Evolutionary conservation across 2,329 filamentous ascomycete genomes (phyloP).

Genomic region (Penicillium sclerotigenum): DNA sequence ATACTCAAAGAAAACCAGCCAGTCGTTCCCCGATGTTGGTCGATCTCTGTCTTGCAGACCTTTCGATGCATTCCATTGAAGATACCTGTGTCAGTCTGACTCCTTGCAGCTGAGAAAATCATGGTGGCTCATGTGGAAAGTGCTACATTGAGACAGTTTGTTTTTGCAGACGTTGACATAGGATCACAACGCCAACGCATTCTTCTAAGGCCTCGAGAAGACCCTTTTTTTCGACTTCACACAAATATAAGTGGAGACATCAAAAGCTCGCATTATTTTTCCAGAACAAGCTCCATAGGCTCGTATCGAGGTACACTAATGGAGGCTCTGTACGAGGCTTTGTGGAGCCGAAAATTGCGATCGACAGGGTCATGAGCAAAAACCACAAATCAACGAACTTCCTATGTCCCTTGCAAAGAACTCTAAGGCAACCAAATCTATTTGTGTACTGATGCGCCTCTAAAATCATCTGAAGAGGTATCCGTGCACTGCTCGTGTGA

Average conservation of each 20-base stretch:
- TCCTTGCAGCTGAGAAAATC: background rate
- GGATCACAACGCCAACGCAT: background rate
- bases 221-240: background rate
- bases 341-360: background rate
- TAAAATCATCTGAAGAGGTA: background rate
- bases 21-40: background rate
- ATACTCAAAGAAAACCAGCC: background rate
- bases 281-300: background rate
- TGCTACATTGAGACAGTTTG: background rate
- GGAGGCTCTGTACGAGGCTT: background rate
- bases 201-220: background rate
- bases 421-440: background rate
- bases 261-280: background rate
- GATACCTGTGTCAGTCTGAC: background rate
- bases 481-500: background rate
- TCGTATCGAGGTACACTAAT: background rate
- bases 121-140: background rate
- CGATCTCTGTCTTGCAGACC: background rate
- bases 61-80: background rate
- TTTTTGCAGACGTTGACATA: background rate
- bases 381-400: background rate
- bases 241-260: background rate
- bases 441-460: background rate
- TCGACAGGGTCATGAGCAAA: background rate
- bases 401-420: background rate